phyloP scores from a whole-genome alignment of 2,329 filamentous ascomycete species.

The Trichoderma sp. region DNA sequence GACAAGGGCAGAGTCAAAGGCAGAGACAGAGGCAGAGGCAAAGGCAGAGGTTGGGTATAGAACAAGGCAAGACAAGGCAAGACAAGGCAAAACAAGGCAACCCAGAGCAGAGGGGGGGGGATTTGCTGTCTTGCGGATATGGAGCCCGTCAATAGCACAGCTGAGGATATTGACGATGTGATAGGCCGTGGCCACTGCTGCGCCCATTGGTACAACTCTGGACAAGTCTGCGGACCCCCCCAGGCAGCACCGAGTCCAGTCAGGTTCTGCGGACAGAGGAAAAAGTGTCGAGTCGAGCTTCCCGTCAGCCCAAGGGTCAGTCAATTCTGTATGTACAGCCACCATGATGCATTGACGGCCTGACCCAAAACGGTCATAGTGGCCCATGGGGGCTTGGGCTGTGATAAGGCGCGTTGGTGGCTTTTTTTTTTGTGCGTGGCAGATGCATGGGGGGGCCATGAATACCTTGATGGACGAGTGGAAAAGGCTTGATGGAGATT shows the following conservation, averaged over 20 bases:
- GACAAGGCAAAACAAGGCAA: not conserved
- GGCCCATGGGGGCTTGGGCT: not conserved
- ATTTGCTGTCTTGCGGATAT: not conserved
- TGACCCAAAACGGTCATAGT: not conserved
- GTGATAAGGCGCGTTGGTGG: not conserved
- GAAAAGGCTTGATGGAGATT: no score
- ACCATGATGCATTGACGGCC: not conserved
- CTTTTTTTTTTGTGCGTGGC: not conserved
- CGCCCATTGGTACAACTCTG: not conserved
- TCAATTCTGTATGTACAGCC: not conserved
- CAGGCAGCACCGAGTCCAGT: not conserved
- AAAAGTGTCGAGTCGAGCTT: not conserved
- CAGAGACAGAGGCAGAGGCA: not conserved
- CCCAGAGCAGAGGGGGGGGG: not conserved
- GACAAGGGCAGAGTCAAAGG: not conserved
- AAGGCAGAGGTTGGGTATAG: no score
- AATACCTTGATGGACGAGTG: not conserved
- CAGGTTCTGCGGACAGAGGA: not conserved
- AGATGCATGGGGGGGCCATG: no score
- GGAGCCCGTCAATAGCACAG: not conserved
- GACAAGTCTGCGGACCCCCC: constrained; percentile 2
- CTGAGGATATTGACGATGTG: not conserved
- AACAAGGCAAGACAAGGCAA: not conserved
- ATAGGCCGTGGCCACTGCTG: not conserved
- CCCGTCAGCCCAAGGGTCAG: not conserved